Evolutionary conservation across 805 yeast species (phyloP).

Genomic region (Wickerhamiella hasegawae): DNA sequence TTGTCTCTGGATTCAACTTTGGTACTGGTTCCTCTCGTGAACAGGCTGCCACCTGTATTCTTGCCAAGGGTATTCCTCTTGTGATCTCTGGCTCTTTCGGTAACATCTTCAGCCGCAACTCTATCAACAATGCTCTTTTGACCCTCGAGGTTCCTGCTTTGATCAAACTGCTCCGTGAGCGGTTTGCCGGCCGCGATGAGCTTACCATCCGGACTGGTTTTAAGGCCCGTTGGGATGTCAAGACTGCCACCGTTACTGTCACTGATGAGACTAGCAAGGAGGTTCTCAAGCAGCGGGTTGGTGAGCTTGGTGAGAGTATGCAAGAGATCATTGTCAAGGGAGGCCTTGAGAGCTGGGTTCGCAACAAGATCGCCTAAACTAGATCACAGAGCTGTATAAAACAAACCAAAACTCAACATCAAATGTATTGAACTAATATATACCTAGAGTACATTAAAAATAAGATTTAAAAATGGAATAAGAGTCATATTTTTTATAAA

Average conservation of each 20-base stretch:
- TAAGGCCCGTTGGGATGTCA: slow-evolving; percentile 85
- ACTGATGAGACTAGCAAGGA: slow-evolving; percentile 38
- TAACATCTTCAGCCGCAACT: slow-evolving; percentile 88
- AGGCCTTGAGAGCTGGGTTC: slow-evolving; percentile 96
- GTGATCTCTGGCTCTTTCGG: slow-evolving; percentile 97
- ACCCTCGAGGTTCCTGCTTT: slow-evolving; percentile 88
- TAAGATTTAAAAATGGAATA: not conserved
- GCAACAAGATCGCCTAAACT: slow-evolving; percentile 4
- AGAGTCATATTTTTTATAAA: slow-evolving; percentile 3
- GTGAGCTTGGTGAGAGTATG: slow-evolving; percentile 85
- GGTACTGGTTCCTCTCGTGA: slow-evolving; percentile 99
- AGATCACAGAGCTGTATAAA: too few species aligned
- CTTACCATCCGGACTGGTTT: slow-evolving; percentile 91
- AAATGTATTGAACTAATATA: too few species aligned
- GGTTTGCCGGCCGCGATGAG: slow-evolving; percentile 41
- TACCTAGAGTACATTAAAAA: not conserved
- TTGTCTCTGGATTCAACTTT: slow-evolving; percentile 84
- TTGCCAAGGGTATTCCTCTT: slow-evolving; percentile 82
- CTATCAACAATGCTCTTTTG: slow-evolving; percentile 88
- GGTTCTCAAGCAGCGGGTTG: slow-evolving; percentile 72
- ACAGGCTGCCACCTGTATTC: slow-evolving; percentile 96
- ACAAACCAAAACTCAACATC: too few species aligned
- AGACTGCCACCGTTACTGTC: slow-evolving; percentile 65
- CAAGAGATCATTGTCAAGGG: slow-evolving; percentile 96
- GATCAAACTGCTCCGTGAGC: slow-evolving; percentile 58